Base-by-base conservation (phyloP, 2,329 filamentous ascomycete genomes). In the Ustilaginoidea virens region DNA sequence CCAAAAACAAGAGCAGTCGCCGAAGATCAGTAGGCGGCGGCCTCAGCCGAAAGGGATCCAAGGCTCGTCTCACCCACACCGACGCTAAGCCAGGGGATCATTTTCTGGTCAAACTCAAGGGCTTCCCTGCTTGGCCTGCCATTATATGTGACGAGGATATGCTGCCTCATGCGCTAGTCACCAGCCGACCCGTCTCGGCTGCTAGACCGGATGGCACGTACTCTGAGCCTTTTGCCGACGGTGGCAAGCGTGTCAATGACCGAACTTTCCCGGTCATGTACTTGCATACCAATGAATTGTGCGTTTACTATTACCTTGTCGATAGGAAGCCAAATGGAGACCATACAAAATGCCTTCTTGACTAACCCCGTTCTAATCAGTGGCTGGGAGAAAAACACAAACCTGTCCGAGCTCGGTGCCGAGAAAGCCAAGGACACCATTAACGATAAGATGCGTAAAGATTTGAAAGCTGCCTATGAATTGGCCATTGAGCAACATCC, bases 201-300 rank as follows among this genome's bases (percentile, higher is more conserved):
- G 74, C 72, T 42, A 74, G 80, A 33, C 59, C 70, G 14, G 87
- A 96, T 53, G 87, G 87, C 33, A 80, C 78, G 23, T 93, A 90
- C 52, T 75, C 81, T 30, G 81, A 85, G 34, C 80, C 87, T 39
- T 94, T 81, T 48, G 72, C 75, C 23, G 85, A 93, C 44, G 86
- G 80, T 35, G 87, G 81, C 43, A 90, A 90, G 61, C 80, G 85
- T 40, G 74, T 70, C 23, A 71, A 76, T 36, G 85, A 94, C 53
- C 72, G 87, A 38, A 85, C 80, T 17, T 96, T 85, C 50, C 82
- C 87, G 5, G 75, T 96, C 47, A 94, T 96, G 87, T 96, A 93
- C 51, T 61, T 96, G 28, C 66, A 73, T 38, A 93, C 86, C 21
- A 94, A 96, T 46, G 87, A 96, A 65, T 96, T 98, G 90, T 98